Evolutionary conservation across 257 asterid genomes (phyloP).

Genomic region (Nicotiana knightiana): DNA sequence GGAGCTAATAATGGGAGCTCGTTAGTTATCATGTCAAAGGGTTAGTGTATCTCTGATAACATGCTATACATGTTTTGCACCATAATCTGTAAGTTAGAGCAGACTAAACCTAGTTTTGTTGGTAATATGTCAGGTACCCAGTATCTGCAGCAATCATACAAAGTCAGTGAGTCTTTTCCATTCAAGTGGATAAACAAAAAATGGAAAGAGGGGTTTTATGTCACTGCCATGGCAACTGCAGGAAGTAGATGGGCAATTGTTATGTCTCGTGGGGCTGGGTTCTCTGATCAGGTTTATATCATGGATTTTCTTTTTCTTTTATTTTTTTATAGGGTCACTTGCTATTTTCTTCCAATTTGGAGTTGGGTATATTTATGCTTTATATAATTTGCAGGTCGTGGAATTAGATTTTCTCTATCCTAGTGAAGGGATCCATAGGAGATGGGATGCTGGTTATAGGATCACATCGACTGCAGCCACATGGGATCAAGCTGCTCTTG

Average conservation of each 20-base stretch:
- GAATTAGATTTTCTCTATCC: constrained; percentile 67
- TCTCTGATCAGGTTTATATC: constrained; percentile 50
- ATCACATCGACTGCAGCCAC: constrained; percentile 70
- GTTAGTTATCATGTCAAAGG: constrained; percentile 62
- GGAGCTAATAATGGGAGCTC: constrained; percentile 68
- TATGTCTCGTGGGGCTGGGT: constrained; percentile 71
- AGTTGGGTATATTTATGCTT: neutral
- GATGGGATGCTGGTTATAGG: constrained; percentile 67
- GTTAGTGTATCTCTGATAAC: constrained; percentile 23
- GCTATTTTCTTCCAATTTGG: neutral
- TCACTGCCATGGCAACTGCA: constrained; percentile 68
- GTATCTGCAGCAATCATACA: constrained; percentile 64
- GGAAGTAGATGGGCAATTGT: constrained; percentile 62
- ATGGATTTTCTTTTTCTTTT: neutral
- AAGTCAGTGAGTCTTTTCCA: constrained; percentile 65
- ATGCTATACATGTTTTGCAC: neutral
- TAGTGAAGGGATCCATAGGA: constrained; percentile 62
- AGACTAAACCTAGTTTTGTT: neutral
- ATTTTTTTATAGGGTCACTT: neutral
- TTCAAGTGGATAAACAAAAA: constrained; percentile 73
- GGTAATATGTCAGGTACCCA: constrained; percentile 37
- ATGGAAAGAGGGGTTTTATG: constrained; percentile 66
- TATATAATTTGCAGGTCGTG: constrained; percentile 40
- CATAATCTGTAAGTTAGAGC: neutral
- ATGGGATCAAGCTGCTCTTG: constrained; percentile 54